Base-by-base conservation (phyloP, 192 early-diverging fungal species). In the Coemansia javaensis region DNA sequence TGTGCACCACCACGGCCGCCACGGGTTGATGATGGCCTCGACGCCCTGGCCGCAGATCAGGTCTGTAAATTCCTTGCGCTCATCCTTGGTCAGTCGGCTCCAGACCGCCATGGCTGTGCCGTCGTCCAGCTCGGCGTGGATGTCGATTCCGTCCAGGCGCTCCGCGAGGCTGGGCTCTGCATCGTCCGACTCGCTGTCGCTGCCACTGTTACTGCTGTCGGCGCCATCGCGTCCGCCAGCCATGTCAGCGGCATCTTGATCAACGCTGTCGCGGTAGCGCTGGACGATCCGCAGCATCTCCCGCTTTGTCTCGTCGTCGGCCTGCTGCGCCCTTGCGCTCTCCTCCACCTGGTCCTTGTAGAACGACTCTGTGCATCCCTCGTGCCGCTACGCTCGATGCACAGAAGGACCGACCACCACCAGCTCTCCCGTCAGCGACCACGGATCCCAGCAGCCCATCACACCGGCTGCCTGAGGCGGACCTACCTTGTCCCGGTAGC, bases 341-440 rank as follows among this genome's bases (percentile, higher is more conserved):
- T 72, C 61, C n/a, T 64, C 62, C 1, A 64, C 47, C 17, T 72
- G 68, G 7, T 51, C 48, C 18, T 64, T 63, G 44, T 72, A 72
- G 23, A 72, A 72, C 16, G 56, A 43, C 32, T 72, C 68, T 30
- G 68, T 64, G n/a, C 68, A 72, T 10, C 40, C 49, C 2, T 38
- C 35, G 31, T 72, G 68, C 20, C 25, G 47, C 56, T 64, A 58
- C 24, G n/a, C n/a, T n/a, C n/a, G n/a, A n/a, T n/a, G n/a, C n/a
- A n/a, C n/a, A n/a, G n/a, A n/a, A n/a, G n/a, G n/a, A n/a, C n/a
- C n/a, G n/a, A n/a, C n/a, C n/a, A n/a, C n/a, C n/a, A n/a, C n/a
- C n/a, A n/a, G n/a, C n/a, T n/a, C n/a, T n/a, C n/a, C n/a, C n/a
- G n/a, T n/a, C n/a, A n/a, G n/a, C n/a, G n/a, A n/a, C n/a, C n/a